A percentile compares a stretch with the other conserved stretches of the same genome.
Evolutionary conservation across 192 early-diverging fungal species (phyloP).

Genomic region (Coemansia umbellata): DNA sequence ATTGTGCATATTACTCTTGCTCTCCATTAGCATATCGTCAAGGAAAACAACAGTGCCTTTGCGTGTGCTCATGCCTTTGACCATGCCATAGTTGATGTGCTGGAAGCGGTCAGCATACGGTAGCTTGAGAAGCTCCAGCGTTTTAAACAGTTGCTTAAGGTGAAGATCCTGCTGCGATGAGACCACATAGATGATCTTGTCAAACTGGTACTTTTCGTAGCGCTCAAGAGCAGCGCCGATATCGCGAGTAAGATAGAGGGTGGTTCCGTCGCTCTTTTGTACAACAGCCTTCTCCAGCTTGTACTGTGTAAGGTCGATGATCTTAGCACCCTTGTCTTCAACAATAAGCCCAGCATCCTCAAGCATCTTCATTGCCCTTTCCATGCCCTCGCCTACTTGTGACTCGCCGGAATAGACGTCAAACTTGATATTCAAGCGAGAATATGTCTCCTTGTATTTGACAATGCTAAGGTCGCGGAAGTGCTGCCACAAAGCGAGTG

Average conservation of each 20-base stretch:
- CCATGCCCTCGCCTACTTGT: conserved; percentile 75
- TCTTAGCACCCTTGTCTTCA: conserved; percentile 76
- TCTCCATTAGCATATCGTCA: conserved; percentile 86
- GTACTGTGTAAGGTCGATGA: conserved; percentile 77
- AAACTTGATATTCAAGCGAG: conserved; percentile 86
- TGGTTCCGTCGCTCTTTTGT: conserved; percentile 86
- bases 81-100: conserved; percentile 94
- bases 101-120: conserved; percentile 79
- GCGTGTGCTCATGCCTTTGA: conserved; percentile 93
- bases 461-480: conserved; percentile 87
- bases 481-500: conserved; percentile 77
- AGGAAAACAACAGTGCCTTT: conserved; percentile 94
- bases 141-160: conserved; percentile 93
- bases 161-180: conserved; percentile 88
- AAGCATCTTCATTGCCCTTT: conserved; percentile 66
- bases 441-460: conserved; percentile 90
- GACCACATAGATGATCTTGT: conserved; percentile 91
- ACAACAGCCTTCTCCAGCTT: conserved; percentile 83
- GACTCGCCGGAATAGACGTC: conserved; percentile 96
- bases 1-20: conserved; percentile 83
- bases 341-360: conserved; percentile 63
- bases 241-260: conserved; percentile 93
- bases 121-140: conserved; percentile 73
- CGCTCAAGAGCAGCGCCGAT: conserved; percentile 94
- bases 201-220: conserved; percentile 81